Percentiles rank a stretch among this genome's conserved stretches.
Conservation (phyloP, 2,329 filamentous ascomycete genomes). For the Hirsutella minnesotensis region DNA sequence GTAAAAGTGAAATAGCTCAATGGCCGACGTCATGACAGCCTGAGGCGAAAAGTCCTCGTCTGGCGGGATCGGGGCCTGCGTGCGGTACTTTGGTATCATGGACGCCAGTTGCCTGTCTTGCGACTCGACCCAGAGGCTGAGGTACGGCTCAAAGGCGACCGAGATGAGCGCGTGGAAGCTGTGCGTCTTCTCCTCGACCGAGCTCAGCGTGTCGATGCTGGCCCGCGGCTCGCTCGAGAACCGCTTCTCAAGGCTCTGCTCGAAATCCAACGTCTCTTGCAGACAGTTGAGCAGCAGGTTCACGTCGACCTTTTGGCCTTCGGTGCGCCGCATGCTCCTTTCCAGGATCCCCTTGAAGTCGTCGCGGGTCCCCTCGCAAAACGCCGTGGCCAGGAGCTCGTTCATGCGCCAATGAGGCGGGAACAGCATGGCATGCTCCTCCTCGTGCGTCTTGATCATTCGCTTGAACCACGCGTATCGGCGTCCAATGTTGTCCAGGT, state of each 20-base stretch:
- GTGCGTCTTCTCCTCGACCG: conserved; percentile 61
- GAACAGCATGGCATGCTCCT: conserved; percentile 83
- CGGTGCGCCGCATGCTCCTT: conserved; percentile 66
- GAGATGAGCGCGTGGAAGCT: conserved; percentile 87
- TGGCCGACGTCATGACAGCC: conserved; percentile 83
- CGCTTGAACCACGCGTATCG: conserved; percentile 94
- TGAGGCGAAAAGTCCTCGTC: conserved; percentile 91
- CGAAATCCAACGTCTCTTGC: conserved; percentile 94
- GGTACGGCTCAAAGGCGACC: conserved; percentile 91
- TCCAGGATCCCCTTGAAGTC: conserved; percentile 92
- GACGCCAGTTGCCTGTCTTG: conserved; percentile 79
- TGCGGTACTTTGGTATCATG: conserved; percentile 80
- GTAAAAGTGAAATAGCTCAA: conserved; percentile 96
- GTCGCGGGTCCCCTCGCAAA: conserved; percentile 90
- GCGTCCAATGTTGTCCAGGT: conserved; percentile 88
- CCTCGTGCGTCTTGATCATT: conserved; percentile 90
- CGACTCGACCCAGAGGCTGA: conserved; percentile 93
- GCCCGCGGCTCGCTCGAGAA: conserved; percentile 64
- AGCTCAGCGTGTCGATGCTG: conserved; percentile 83
- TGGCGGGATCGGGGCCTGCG: conserved; percentile 63
- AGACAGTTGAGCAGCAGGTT: conserved; percentile 79
- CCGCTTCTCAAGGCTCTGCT: conserved; percentile 76
- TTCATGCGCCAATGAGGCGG: conserved; percentile 80
- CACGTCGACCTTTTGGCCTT: conserved; percentile 75
- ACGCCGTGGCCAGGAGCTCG: conserved; percentile 79